phyloP scores from a whole-genome alignment of 768 basidiomycete species.

The Lanmaoa pseudosensibilis region DNA sequence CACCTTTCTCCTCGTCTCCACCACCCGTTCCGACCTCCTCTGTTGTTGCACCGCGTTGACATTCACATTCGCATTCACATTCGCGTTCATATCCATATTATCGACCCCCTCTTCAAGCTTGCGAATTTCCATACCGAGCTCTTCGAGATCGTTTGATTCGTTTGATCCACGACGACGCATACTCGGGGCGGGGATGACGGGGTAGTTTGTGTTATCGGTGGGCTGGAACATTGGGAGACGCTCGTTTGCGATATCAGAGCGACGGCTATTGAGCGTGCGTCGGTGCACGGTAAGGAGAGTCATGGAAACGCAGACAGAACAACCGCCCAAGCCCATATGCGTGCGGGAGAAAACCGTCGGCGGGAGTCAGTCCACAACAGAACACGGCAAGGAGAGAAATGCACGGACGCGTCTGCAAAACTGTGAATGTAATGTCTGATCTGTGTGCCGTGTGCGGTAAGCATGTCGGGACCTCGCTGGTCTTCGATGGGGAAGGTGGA shows the following conservation, averaged over 20 bases:
- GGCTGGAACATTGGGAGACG: constrained; percentile 62
- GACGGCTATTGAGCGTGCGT: constrained; percentile 47
- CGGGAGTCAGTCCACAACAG: background rate
- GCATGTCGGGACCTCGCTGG: constrained; percentile 50
- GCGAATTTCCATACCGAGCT: constrained; percentile 66
- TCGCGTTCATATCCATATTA: constrained; percentile 28
- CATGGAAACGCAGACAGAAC: background rate
- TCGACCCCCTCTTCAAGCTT: constrained; percentile 57
- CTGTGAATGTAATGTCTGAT: constrained; percentile 61
- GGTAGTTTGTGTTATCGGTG: constrained; percentile 30
- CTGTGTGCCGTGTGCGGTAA: constrained; percentile 61
- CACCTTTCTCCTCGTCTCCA: constrained; percentile 51
- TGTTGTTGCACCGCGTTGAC: background rate
- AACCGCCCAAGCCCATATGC: background rate
- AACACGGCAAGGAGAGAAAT: background rate
- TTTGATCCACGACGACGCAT: constrained; percentile 51
- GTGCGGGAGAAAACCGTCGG: background rate
- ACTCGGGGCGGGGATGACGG: constrained; percentile 60
- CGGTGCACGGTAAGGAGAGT: background rate
- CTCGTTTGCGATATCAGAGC: constrained; percentile 72
- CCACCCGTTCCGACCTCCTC: constrained; percentile 53
- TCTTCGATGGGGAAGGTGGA: constrained; percentile 36
- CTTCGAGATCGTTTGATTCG: constrained; percentile 43
- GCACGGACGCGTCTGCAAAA: constrained; percentile 75
- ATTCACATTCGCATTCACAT: constrained; percentile 27